Base-by-base conservation (phyloP, 176 grass and related monocot genomes). In the Pontederia crassipes region DNA sequence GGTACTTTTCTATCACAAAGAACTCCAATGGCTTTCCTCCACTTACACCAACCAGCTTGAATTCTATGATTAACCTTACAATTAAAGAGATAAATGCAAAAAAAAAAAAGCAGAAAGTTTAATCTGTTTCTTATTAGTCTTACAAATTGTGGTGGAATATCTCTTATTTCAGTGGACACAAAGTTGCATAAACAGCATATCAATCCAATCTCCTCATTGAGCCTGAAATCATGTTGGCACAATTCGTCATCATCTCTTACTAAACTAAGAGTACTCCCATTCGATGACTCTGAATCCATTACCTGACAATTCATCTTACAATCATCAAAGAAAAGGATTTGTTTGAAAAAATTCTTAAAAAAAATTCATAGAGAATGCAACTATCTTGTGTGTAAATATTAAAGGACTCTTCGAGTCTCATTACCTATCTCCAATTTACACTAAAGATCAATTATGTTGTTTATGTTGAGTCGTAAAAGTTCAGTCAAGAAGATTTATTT, bases 141-240 rank as follows among this genome's bases (percentile, higher is more conserved):
- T 84, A 96, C 91, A 78, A 96, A 76, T 72, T 78, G 58, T 64
- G 81, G 86, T 66, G 77, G 78, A 17, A 90, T 81, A 59, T 96
- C 61, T 80, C 73, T 90, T 70, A 80, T 80, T 68, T 96, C 91
- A 47, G 55, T 73, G 54, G 55, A 74, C 50, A 90, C 80, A 62
- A 80, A 45, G 54, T 79, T 74, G 62, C 91, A 96, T 57, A 81
- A 55, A 48, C 57, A 74, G 78, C 91, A 96, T 24, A 59, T 67
- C 46, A 87, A 47, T 45, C 91, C 91, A 82, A 76, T 12, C 65
- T 75, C 75, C 29, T 96, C 91, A 24, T 90, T 57, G 47, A 87
- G 61, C 58, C 54, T 62, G 72, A 65, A 90, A 52, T 96, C 83
- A 80, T 96, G 91, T 28, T 72, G 65, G 65, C 86, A 96, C 35